Evolutionary conservation across 2,329 filamentous ascomycete species (phyloP).

Genomic region (Calonectria ilicicola): DNA sequence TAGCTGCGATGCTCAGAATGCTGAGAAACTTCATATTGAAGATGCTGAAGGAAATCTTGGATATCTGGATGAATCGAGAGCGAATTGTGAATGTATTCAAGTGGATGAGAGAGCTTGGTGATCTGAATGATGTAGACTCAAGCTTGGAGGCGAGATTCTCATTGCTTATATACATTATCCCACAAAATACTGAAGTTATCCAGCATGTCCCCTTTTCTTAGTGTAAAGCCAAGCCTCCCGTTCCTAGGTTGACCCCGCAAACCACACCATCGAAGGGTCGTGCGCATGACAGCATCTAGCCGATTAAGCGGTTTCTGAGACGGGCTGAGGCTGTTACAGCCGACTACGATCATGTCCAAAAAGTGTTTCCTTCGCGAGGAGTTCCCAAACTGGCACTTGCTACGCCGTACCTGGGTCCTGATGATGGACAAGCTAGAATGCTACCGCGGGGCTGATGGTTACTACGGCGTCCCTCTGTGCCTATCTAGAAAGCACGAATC

Average conservation of each 20-base stretch:
- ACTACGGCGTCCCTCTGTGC: neutral
- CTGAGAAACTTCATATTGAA: constrained; percentile 12
- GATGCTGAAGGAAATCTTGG: neutral
- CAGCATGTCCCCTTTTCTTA: neutral
- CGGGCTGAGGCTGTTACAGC: neutral
- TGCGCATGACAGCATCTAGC: neutral
- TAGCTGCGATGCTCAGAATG: neutral
- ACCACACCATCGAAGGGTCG: neutral
- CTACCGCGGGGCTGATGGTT: neutral
- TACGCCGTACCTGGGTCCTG: neutral
- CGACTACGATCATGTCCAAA: neutral
- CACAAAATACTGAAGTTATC: neutral
- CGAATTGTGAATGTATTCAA: neutral
- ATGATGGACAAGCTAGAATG: neutral
- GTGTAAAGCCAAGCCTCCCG: neutral
- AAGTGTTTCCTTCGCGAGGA: neutral
- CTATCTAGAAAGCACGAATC: neutral
- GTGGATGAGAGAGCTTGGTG: neutral
- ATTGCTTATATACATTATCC: neutral
- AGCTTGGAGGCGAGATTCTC: neutral
- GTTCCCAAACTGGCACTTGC: neutral
- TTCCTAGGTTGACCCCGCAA: neutral
- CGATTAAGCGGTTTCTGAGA: neutral
- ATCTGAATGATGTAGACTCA: neutral
- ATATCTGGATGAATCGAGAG: neutral